A percentile compares a stretch with the other conserved stretches of the same genome.
Conservation (phyloP, 768 basidiomycete species). For the Boletus reticuloceps region DNA sequence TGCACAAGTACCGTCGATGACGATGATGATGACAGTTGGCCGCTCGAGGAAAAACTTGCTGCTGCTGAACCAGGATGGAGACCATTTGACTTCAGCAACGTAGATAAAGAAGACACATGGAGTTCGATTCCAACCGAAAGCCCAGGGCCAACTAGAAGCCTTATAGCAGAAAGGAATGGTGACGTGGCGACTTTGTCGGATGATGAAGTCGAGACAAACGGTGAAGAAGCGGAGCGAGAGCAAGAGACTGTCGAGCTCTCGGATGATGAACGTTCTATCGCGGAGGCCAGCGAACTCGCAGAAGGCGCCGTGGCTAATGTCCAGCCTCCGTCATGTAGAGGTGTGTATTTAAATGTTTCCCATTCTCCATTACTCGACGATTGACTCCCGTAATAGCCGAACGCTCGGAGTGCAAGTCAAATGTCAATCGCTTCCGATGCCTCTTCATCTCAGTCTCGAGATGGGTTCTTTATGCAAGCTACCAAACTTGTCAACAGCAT, state of each 20-base stretch:
- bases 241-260: constrained; percentile 29
- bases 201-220: constrained; percentile 11
- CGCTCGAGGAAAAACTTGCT: constrained; percentile 61
- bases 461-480: constrained; percentile 69
- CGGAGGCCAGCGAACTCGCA: constrained; percentile 35
- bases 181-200: background rate
- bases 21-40: constrained; percentile 70
- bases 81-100: constrained; percentile 46
- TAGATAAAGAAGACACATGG: constrained; percentile 76
- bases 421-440: constrained; percentile 48
- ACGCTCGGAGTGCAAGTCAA: constrained; percentile 51
- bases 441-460: constrained; percentile 41
- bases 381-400: constrained; percentile 13
- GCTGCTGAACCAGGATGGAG: constrained; percentile 58
- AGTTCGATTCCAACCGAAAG: constrained; percentile 64
- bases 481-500: constrained; percentile 66
- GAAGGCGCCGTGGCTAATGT: constrained; percentile 39
- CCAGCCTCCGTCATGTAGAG: constrained; percentile 40
- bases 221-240: constrained; percentile 11
- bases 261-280: constrained; percentile 34
- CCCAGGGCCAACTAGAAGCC: constrained; percentile 35
- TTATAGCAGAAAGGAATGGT: constrained; percentile 13
- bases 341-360: constrained; percentile 32
- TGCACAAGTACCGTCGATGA: constrained; percentile 30
- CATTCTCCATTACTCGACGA: constrained; percentile 3